phyloP scores from a whole-genome alignment of 78 protist genomes.

The Blattamonas nauphoetae region DNA sequence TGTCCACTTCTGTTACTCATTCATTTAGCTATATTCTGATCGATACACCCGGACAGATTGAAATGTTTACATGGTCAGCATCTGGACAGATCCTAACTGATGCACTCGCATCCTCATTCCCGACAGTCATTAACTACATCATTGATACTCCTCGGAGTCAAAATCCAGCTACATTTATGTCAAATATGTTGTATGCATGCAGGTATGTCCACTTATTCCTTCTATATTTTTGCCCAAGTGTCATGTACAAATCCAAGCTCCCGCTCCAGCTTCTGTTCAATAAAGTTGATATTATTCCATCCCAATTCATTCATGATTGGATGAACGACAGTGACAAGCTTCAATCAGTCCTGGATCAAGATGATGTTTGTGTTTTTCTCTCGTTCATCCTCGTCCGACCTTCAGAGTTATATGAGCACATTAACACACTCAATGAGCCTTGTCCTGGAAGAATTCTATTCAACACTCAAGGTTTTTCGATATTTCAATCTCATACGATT shows the following conservation, averaged over 20 bases:
- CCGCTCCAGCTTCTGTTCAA: slow-evolving; percentile 83
- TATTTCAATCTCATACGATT: not conserved
- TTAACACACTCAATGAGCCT: slow-evolving; percentile 65
- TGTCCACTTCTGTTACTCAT: not conserved
- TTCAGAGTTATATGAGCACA: slow-evolving; percentile 32
- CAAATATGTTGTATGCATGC: slow-evolving; percentile 93
- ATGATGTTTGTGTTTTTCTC: slow-evolving; percentile 5
- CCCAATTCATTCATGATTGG: slow-evolving; percentile 57
- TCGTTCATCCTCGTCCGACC: not conserved
- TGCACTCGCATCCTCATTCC: slow-evolving; percentile 68
- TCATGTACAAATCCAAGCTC: slow-evolving; percentile 78
- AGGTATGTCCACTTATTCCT: not conserved
- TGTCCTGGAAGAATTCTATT: slow-evolving; percentile 80
- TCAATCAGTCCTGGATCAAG: slow-evolving; percentile 22
- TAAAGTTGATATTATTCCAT: slow-evolving; percentile 69
- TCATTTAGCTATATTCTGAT: not conserved
- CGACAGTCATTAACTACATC: slow-evolving; percentile 79
- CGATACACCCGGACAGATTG: slow-evolving; percentile 94
- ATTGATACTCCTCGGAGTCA: slow-evolving; percentile 79
- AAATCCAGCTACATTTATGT: slow-evolving; percentile 88
- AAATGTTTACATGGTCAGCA: slow-evolving; percentile 96
- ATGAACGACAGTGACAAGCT: slow-evolving; percentile 63
- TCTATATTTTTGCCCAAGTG: not conserved
- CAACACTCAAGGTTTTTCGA: not conserved
- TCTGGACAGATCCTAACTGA: slow-evolving; percentile 81